Percentiles rank a stretch among this genome's conserved stretches.
These are phyloP conservation scores for Rhizopus microsporus DNA, from an alignment of 371 early-diverging fungal genomes.

Conservation along the genomic window DNA sequence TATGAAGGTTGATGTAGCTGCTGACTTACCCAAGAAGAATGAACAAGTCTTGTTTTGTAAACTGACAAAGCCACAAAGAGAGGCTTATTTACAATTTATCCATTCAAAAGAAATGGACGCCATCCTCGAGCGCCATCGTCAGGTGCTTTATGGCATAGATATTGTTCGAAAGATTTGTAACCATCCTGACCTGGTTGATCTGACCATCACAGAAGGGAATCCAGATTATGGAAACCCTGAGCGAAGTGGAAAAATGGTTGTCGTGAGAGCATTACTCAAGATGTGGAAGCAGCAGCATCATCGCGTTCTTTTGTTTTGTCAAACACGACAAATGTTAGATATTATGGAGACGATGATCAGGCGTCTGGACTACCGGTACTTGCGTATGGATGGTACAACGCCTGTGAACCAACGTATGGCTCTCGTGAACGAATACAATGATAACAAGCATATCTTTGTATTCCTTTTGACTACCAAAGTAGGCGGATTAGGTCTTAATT, in stretches of 20 bases:
- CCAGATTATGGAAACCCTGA: slow-evolving; percentile 66
- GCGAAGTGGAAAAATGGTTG: slow-evolving; percentile 87
- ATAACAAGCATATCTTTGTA: slow-evolving; percentile 65
- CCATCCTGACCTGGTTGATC: slow-evolving; percentile 84
- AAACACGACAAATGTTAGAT: slow-evolving; percentile 96
- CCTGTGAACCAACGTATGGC: slow-evolving; percentile 77
- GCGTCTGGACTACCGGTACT: slow-evolving; percentile 57
- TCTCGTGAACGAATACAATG: slow-evolving; percentile 91
- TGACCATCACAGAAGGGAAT: slow-evolving; percentile 33
- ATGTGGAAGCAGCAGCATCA: slow-evolving; percentile 88
- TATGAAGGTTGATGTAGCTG: slow-evolving; percentile 92
- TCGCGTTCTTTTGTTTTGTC: slow-evolving; percentile 93
- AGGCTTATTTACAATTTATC: slow-evolving; percentile 79
- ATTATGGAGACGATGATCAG: slow-evolving; percentile 81
- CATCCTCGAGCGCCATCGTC: slow-evolving; percentile 82
- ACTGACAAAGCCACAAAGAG: slow-evolving; percentile 78
- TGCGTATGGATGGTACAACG: slow-evolving; percentile 96
- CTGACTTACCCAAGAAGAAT: slow-evolving; percentile 88
- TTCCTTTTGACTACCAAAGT: slow-evolving; percentile 97
- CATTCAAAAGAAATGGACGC: slow-evolving; percentile 68
- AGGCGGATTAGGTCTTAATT: slow-evolving; percentile 96
- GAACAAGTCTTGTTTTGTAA: slow-evolving; percentile 96
- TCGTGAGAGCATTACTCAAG: slow-evolving; percentile 80
- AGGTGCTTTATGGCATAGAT: slow-evolving; percentile 92
- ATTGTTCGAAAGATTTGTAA: slow-evolving; percentile 97